Conservation (phyloP, 1,284 basidiomycete species). For the Phellinidium pouzarii region DNA sequence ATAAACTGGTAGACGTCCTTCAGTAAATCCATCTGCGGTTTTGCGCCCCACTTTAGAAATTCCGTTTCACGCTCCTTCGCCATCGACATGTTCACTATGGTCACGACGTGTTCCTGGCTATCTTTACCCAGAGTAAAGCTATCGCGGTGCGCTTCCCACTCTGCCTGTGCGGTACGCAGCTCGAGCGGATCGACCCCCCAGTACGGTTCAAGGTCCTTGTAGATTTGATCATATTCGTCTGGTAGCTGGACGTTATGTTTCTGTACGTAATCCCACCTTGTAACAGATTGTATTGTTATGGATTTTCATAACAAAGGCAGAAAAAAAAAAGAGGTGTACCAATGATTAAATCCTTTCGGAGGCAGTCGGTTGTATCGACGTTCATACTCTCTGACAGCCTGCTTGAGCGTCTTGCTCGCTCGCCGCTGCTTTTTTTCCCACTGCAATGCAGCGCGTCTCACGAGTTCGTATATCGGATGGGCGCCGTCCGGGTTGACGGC, state of each 20-base stretch:
- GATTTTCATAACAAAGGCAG: neutral
- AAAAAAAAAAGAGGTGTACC: conserved; percentile 30
- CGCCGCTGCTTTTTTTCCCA: conserved; percentile 36
- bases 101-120: conserved; percentile 23
- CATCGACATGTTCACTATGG: conserved; percentile 30
- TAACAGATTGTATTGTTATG: neutral
- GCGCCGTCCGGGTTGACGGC: conserved; percentile 28
- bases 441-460: conserved; percentile 31
- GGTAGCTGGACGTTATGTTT: conserved; percentile 48
- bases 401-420: conserved; percentile 39
- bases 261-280: conserved; percentile 55
- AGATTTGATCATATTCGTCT: conserved; percentile 55
- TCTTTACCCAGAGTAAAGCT: conserved; percentile 35
- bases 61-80: conserved; percentile 19
- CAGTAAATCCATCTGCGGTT: conserved; percentile 13
- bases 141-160: conserved; percentile 31
- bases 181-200: conserved; percentile 47
- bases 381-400: conserved; percentile 41
- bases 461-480: conserved; percentile 41
- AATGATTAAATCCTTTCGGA: conserved; percentile 50
- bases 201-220: conserved; percentile 45
- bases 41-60: conserved; percentile 10
- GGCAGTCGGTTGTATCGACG: conserved; percentile 40
- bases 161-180: conserved; percentile 32
- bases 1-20: conserved; percentile 15